These are phyloP conservation scores for Pyrenopolyporus hunteri DNA, from an alignment of 495 filamentous ascomycete species.

Conservation along the genomic window DNA sequence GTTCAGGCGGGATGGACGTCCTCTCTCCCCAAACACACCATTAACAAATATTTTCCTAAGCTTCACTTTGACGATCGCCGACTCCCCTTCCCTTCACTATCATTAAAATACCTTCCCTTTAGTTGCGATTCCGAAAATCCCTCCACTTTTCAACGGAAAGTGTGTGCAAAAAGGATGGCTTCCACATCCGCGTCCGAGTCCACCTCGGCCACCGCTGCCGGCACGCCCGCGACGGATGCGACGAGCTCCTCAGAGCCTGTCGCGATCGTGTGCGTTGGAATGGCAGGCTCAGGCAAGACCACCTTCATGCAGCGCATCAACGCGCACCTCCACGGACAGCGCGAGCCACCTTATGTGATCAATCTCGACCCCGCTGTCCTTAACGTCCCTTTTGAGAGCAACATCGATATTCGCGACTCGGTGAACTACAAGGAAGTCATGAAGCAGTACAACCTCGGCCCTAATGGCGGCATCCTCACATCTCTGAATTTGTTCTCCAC, in stretches of 20 bases:
- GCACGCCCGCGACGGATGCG: constrained; percentile 5
- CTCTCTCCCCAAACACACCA: too few species aligned
- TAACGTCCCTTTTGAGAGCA: constrained; percentile 94
- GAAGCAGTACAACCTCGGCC: constrained; percentile 97
- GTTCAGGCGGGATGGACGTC: constrained; percentile 2
- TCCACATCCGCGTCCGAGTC: constrained; percentile 22
- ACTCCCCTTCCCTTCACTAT: not conserved
- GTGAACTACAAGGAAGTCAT: constrained; percentile 99
- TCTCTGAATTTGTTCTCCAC: constrained; percentile 95
- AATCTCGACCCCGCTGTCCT: constrained; percentile 97
- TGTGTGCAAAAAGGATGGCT: constrained; percentile 9
- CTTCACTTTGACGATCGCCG: not conserved
- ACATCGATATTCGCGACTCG: constrained; percentile 98
- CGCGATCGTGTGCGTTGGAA: constrained; percentile 93
- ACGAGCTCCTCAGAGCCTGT: constrained; percentile 43
- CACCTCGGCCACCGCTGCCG: constrained; percentile 13
- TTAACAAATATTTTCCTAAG: constrained; percentile 3
- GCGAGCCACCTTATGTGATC: constrained; percentile 84
- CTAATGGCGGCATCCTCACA: constrained; percentile 97
- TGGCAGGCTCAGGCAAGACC: constrained; percentile 97
- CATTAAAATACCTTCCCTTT: too few species aligned
- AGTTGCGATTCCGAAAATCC: too few species aligned
- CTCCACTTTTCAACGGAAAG: not conserved
- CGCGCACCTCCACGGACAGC: constrained; percentile 79
- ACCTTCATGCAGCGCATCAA: constrained; percentile 99